Evolutionary conservation across 495 filamentous ascomycete species (phyloP).

Genomic region (Xylaria bambusicola): DNA sequence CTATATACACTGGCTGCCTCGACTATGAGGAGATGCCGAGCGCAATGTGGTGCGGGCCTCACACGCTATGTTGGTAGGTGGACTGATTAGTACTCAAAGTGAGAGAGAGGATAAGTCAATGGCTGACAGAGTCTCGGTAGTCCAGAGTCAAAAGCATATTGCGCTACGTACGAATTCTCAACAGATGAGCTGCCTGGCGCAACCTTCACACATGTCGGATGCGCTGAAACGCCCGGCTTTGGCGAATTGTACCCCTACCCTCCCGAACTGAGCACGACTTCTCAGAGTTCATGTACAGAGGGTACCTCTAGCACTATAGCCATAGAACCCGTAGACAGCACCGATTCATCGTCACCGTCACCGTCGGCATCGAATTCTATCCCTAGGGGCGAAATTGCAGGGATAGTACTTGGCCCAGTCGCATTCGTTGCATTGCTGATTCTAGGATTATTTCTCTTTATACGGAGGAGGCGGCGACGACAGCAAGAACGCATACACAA

Average conservation of each 20-base stretch:
- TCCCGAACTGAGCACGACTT: conserved; percentile 20
- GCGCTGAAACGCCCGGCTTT: conserved; percentile 22
- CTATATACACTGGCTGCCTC: conserved; percentile 29
- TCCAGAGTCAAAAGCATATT: conserved; percentile 20
- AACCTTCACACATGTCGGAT: conserved; percentile 28
- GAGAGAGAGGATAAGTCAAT: not conserved
- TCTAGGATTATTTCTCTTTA: conserved; percentile 9
- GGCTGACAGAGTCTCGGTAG: conserved; percentile 13
- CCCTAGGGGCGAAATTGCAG: conserved; percentile 23
- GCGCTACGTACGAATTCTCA: conserved; percentile 25
- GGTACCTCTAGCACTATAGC: not conserved
- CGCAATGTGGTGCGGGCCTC: conserved; percentile 20
- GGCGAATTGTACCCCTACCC: conserved; percentile 31
- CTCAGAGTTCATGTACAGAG: not conserved
- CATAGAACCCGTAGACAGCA: not conserved
- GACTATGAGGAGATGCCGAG: conserved; percentile 18
- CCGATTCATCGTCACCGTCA: conserved; percentile 8
- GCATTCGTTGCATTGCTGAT: conserved; percentile 18
- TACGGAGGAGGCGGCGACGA: conserved; percentile 12
- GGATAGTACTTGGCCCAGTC: conserved; percentile 22
- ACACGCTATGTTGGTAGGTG: conserved; percentile 33
- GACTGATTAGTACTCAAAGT: not conserved
- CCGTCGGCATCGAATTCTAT: conserved; percentile 16
- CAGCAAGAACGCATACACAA: not conserved
- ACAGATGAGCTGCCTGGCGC: conserved; percentile 14